Base-by-base conservation (phyloP, 345 rosid genomes). In the Citrus maxima region DNA sequence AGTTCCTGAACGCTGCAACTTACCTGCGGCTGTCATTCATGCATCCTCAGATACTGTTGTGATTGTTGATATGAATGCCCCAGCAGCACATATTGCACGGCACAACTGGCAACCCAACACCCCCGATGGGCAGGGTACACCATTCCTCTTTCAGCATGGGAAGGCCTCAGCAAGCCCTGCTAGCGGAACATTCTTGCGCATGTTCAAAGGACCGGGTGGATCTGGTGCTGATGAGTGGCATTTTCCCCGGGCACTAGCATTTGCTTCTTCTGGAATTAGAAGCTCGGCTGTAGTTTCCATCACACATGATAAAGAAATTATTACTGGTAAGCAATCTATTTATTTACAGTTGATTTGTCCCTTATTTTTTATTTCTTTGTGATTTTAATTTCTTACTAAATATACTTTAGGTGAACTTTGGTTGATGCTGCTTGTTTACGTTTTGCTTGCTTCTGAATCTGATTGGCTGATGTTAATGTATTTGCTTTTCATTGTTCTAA, bases 21-120 rank as follows among this genome's bases (percentile, higher is more conserved):
- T 96, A 81, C 99, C 99, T 42, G 99, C 98, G 28, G 88, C 98
- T 66, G 92, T 93, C 56, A 96, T 94, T 83, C 93, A 84, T 82
- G 97, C 98, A 72, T 93, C 98, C 76, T 85, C 90, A 71, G 99
- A 96, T 86, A 79, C 89, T 79, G 88, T 96, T 61, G 82, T 91
- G 76, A 82, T 94, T 60, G 98, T 89, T 71, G 98, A 93, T 85
- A 77, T 82, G 80, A 92, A 93, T 83, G 98, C 91, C 61, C 99
- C 99, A 78, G 98, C 95, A 79, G 98, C 95, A 80, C 98, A 86
- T 80, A 83, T 96, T 81, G 98, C 93, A 21, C 91, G 86, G 77
- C 99, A 96, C 88, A 93, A 87, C 79, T 96, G 97, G 99, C 99
- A 96, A 84, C 95, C 98, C 66, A 94, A 92, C 90, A 94, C 98